Conservation (phyloP, 2,329 filamentous ascomycete genomes). For the Alternaria arborescens region DNA sequence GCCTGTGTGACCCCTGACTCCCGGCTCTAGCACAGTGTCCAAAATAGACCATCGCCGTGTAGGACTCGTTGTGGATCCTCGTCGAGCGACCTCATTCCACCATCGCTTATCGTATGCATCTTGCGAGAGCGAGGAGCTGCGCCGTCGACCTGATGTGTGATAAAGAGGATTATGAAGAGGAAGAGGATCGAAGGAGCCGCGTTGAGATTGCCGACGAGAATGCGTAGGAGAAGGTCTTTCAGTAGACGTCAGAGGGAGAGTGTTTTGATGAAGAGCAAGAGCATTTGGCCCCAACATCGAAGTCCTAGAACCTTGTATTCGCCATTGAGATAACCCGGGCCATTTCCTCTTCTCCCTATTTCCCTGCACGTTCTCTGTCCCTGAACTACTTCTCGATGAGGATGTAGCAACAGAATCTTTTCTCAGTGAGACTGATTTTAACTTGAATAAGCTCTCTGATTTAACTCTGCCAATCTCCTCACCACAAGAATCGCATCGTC, state of each 20-base stretch:
- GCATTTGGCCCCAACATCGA: not conserved
- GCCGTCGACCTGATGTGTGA: not conserved
- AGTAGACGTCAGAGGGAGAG: not conserved
- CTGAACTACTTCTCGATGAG: not conserved
- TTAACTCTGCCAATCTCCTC: not conserved
- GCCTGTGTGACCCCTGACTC: not conserved
- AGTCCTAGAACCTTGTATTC: not conserved
- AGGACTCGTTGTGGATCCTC: constrained; percentile 6
- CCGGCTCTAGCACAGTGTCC: constrained; percentile 20
- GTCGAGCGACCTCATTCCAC: constrained; percentile 16
- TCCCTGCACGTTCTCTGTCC: not conserved
- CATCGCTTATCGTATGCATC: constrained; percentile 10
- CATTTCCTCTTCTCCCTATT: not conserved
- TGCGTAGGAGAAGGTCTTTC: not conserved
- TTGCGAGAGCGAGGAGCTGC: not conserved
- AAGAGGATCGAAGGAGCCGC: not conserved
- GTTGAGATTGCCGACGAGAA: not conserved
- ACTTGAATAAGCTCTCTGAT: not conserved
- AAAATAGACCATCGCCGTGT: constrained; percentile 15
- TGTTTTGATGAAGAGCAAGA: not conserved
- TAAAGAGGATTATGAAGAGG: not conserved
- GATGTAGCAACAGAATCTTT: not conserved
- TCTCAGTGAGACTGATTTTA: not conserved
- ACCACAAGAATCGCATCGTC: not conserved
- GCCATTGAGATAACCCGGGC: not conserved